Evolutionary conservation across 768 basidiomycete genomes (phyloP).

Genomic region (Gloeopeniophorella convolvens): DNA sequence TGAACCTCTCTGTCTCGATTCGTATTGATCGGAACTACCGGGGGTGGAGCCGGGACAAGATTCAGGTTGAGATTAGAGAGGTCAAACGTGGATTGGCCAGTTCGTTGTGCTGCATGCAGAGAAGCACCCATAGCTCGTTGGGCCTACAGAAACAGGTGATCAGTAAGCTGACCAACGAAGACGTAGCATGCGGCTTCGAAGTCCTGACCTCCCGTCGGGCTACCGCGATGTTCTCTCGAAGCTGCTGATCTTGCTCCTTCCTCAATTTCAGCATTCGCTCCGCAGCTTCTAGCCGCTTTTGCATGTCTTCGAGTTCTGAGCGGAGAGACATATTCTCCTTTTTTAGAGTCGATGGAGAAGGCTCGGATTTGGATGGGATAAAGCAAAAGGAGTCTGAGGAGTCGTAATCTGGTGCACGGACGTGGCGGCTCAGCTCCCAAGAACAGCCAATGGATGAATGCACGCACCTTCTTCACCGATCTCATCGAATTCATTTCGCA

Average conservation of each 20-base stretch:
- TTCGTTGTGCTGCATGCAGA: conserved; percentile 41
- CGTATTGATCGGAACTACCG: conserved; percentile 46
- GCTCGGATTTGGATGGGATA: conserved; percentile 56
- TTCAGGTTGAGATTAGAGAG: conserved; percentile 53
- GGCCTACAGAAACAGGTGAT: conserved; percentile 40
- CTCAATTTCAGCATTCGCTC: conserved; percentile 61
- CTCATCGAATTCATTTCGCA: conserved; percentile 51
- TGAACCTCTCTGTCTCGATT: conserved; percentile 47
- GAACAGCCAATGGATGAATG: not conserved
- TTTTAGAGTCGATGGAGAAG: conserved; percentile 43
- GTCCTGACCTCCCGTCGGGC: conserved; percentile 62
- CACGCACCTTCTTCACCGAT: conserved; percentile 58
- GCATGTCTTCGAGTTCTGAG: conserved; percentile 49
- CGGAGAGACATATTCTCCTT: conserved; percentile 65
- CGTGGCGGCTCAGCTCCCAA: not conserved
- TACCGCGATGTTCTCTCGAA: conserved; percentile 76
- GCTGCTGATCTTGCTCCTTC: conserved; percentile 70
- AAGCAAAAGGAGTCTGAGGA: conserved; percentile 77
- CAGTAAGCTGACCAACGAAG: not conserved
- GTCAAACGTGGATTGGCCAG: conserved; percentile 39
- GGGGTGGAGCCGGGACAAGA: conserved; percentile 42
- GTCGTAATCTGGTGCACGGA: conserved; percentile 39
- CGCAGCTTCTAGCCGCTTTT: conserved; percentile 50
- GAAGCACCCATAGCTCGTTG: conserved; percentile 76
- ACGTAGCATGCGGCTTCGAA: not conserved